Percentiles rank a stretch among this genome's conserved stretches.
Evolutionary conservation across 129 eudicot species (phyloP).

Genomic region (Rutidosis leptorrhynchoides): DNA sequence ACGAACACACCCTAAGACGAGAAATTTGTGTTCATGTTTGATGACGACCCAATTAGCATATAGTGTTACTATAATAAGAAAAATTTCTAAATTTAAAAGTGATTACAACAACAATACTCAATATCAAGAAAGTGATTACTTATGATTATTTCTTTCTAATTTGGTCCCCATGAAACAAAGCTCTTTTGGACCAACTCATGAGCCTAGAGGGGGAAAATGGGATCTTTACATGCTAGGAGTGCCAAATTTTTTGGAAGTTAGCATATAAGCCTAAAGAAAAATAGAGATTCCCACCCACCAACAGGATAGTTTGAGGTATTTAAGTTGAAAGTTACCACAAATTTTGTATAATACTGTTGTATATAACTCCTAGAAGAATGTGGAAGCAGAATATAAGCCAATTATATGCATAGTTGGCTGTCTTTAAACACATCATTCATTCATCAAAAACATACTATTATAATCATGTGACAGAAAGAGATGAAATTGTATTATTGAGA

Average conservation of each 20-base stretch:
- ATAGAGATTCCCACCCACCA: constrained; percentile 36
- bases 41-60: neutral
- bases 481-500: no score
- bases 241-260: constrained; percentile 22
- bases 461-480: no score
- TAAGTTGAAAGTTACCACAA: constrained; percentile 1
- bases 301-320: constrained; percentile 6
- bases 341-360: neutral
- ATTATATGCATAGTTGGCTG: no score
- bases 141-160: neutral
- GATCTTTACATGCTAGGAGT: constrained; percentile 5
- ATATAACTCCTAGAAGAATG: constrained; percentile 20
- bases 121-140: neutral
- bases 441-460: no score
- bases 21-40: neutral
- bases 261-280: constrained; percentile 13
- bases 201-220: constrained; percentile 28
- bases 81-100: neutral
- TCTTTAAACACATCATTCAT: no score
- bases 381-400: neutral
- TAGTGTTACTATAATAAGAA: neutral
- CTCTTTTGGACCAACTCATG: constrained; percentile 34
- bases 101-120: neutral
- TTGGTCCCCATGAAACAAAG: constrained; percentile 60
- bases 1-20: no score